phyloP scores from a whole-genome alignment of 371 early-diverging fungal species.

The Rhizopus stolonifer region DNA sequence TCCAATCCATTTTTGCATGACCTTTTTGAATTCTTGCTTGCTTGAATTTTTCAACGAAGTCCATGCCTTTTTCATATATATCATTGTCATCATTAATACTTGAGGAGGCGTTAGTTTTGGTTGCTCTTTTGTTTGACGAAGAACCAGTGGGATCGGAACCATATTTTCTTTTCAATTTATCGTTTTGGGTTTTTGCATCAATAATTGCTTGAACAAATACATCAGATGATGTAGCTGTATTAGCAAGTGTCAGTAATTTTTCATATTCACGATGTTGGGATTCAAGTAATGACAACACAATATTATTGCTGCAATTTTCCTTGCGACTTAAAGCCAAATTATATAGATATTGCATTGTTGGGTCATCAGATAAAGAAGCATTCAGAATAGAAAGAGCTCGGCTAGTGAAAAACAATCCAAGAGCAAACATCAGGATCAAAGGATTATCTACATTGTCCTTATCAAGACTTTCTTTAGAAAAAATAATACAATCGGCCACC shows the following conservation, averaged over 20 bases:
- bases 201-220: slow-evolving; percentile 5
- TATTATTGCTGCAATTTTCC: slow-evolving; percentile 6
- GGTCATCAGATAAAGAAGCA: too few species aligned
- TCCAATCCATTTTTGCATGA: slow-evolving; percentile 14
- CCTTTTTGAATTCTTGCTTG: slow-evolving; percentile 10
- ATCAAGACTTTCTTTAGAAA: slow-evolving; percentile 12
- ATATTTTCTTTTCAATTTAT: slow-evolving; percentile 15
- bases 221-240: slow-evolving; percentile 9
- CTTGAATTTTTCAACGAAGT: slow-evolving; percentile 11
- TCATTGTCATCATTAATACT: slow-evolving; percentile 10
- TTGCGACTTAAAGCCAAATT: slow-evolving; percentile 11
- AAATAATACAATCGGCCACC: slow-evolving; percentile 4
- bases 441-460: neutral
- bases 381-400: slow-evolving; percentile 6
- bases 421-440: slow-evolving; percentile 6
- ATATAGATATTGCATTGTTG: slow-evolving; percentile 8
- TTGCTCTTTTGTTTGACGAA: slow-evolving; percentile 3
- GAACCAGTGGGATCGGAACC: neutral
- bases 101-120: slow-evolving; percentile 6
- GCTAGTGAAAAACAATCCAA: slow-evolving; percentile 9
- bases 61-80: slow-evolving; percentile 13
- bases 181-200: slow-evolving; percentile 9
- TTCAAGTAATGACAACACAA: neutral
- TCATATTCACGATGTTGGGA: slow-evolving; percentile 13
- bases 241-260: slow-evolving; percentile 6